A percentile compares a stretch with the other conserved stretches of the same genome.
These are phyloP conservation scores for Cicer cuneatum DNA, from an alignment of 306 rosid species.

Conservation along the genomic window DNA sequence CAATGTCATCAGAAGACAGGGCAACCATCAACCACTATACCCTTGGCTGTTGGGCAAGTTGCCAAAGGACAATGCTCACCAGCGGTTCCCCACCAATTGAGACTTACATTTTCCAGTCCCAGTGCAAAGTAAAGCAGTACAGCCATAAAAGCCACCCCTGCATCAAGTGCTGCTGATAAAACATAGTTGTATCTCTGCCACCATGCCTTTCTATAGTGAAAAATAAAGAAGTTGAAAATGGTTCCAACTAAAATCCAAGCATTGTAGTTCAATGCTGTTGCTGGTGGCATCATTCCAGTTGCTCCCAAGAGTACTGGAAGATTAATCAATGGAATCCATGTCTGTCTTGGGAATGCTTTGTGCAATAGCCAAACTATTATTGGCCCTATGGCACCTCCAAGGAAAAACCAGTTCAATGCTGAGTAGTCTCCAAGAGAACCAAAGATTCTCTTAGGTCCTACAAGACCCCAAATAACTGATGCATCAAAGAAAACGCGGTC, in stretches of 20 bases:
- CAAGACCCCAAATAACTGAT: conserved; percentile 82
- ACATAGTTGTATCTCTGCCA: conserved; percentile 87
- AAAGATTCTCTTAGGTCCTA: conserved; percentile 68
- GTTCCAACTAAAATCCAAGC: conserved; percentile 70
- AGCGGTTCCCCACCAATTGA: conserved; percentile 78
- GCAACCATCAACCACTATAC: conserved; percentile 61
- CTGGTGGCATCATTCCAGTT: conserved; percentile 75
- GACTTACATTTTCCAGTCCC: conserved; percentile 50
- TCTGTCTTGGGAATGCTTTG: conserved; percentile 61
- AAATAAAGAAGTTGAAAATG: conserved; percentile 69
- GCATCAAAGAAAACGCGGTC: conserved; percentile 80
- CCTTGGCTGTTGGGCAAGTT: conserved; percentile 71
- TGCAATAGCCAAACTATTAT: conserved; percentile 65
- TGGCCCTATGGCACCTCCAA: conserved; percentile 75
- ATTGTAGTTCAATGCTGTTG: conserved; percentile 75
- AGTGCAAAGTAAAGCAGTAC: conserved; percentile 63
- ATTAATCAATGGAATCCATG: conserved; percentile 78
- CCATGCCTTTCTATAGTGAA: conserved; percentile 71
- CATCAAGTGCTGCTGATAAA: conserved; percentile 82
- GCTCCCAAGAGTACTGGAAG: conserved; percentile 84
- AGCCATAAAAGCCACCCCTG: conserved; percentile 83
- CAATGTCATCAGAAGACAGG: conserved; percentile 49
- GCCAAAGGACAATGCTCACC: conserved; percentile 83
- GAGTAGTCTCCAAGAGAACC: conserved; percentile 62
- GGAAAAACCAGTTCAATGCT: conserved; percentile 79